Evolutionary conservation across 176 grass and related monocot genomes (phyloP), one percentile per base, ranked within the genome.

Genomic region (Secale cereale): DNA sequence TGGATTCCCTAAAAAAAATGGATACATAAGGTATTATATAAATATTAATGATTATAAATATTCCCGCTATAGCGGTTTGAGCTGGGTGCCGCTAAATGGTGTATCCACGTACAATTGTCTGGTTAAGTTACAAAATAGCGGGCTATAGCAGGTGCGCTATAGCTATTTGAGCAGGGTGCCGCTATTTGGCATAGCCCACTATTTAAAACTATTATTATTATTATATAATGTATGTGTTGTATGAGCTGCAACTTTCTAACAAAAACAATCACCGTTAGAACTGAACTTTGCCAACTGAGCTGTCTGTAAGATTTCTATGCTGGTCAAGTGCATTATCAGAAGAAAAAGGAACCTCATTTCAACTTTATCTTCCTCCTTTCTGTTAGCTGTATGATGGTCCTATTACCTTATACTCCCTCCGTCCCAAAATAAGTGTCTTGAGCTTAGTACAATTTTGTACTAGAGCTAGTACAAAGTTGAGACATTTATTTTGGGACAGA

Each of bases 311-410:
- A 90, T 86, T 78, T 78, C 31, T 46, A 62, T 56, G 39, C 65
- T 73, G 73, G 72, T 78, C 65, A 72, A 82, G 26, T 85, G 59
- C 70, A 82, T 86, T 37, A 59, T 72, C 73, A 78, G 54, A 90
- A 73, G 73, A 72, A 83, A 83, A 90, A 86, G 32, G 37, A 59
- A 23, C 25, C 10, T 74, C 85, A 78, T 36, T 30, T 76, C 12
- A 85, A 69, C 72, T 78, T 82, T 30, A 62, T 74, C 66, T 45
- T 22, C 31, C 31, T 31, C 65, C 40, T 90, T 82, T 82, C 31
- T 90, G 32, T 79, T 56, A 86, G 74, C 59, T 82, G 10, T 83
- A 22, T 59, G 20, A 78, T 79, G 54, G 73, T 79, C 84, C 79
- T 59, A 80, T 77, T 79, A 74, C 59, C 57, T 41, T 60, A n/a